These are phyloP conservation scores for Termitomyces sp. DNA, from an alignment of 768 basidiomycete species.

Conservation along the genomic window DNA sequence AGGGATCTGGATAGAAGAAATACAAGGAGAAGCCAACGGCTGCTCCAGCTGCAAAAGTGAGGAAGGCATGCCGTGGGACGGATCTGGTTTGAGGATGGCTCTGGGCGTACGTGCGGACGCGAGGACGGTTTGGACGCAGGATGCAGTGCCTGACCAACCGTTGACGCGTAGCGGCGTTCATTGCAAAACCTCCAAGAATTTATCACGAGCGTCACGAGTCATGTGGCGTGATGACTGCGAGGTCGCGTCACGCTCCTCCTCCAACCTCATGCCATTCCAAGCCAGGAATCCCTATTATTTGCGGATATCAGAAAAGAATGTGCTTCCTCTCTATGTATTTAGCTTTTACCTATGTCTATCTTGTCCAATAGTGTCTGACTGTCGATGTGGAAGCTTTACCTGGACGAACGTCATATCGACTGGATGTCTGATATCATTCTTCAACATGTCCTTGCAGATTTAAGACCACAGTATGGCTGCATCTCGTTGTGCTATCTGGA, in stretches of 20 bases:
- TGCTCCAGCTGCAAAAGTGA: constrained; percentile 10
- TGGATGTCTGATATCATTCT: constrained; percentile 89
- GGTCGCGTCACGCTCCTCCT: constrained; percentile 8
- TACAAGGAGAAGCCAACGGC: constrained; percentile 41
- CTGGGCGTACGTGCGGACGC: constrained; percentile 3
- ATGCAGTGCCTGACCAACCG: constrained; percentile 2
- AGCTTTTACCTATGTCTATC: constrained; percentile 15
- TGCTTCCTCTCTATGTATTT: constrained; percentile 71
- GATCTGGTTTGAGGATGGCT: not conserved
- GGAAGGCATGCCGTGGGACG: not conserved
- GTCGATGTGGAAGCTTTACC: constrained; percentile 35
- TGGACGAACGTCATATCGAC: constrained; percentile 80
- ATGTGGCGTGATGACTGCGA: constrained; percentile 6
- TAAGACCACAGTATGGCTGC: constrained; percentile 57
- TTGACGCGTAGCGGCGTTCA: constrained; percentile 10
- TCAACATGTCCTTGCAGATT: constrained; percentile 75
- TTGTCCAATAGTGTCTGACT: constrained; percentile 15
- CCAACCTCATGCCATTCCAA: constrained; percentile 51
- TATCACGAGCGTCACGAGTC: constrained; percentile 9
- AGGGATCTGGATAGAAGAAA: constrained; percentile 46
- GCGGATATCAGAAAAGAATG: constrained; percentile 64
- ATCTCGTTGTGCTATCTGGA: not conserved
- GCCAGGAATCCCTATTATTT: constrained; percentile 80
- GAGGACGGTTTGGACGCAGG: constrained; percentile 1
- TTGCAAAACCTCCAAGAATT: constrained; percentile 1